Conservation (phyloP, 345 rosid species). For the Rhizophora mangle region DNA sequence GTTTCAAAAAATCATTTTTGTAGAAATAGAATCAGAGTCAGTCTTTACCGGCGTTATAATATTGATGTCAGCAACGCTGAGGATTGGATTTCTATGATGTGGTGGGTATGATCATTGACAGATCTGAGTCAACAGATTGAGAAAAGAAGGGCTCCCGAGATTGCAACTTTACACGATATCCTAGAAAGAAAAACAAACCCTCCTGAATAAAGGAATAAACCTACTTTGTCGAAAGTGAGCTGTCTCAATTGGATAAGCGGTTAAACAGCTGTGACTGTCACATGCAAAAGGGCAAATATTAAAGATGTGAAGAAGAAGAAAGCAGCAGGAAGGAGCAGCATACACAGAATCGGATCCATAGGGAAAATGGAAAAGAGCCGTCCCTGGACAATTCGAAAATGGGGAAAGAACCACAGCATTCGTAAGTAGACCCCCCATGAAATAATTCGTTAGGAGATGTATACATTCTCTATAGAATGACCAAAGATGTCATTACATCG, state of each 20-base stretch:
- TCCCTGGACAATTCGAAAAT: not conserved
- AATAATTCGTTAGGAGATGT: not conserved
- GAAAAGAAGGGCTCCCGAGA: too few relatives aligned
- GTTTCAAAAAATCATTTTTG: not conserved
- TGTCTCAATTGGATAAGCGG: not conserved
- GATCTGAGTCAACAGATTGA: slow-evolving; percentile 13
- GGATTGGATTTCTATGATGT: slow-evolving; percentile 12
- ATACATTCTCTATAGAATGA: not conserved
- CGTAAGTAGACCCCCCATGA: not conserved
- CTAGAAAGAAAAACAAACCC: not conserved
- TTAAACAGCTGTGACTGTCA: slow-evolving; percentile 47
- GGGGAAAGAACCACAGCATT: slow-evolving; percentile 6
- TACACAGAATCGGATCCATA: not conserved
- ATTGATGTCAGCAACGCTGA: slow-evolving; percentile 4
- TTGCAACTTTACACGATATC: too few relatives aligned
- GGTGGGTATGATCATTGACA: slow-evolving; percentile 15
- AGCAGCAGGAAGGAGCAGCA: not conserved
- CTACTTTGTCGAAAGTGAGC: slow-evolving; percentile 27
- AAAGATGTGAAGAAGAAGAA: not conserved
- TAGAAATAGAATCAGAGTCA: not conserved
- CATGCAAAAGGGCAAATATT: slow-evolving; percentile 18
- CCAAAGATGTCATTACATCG: not conserved
- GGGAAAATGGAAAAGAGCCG: not conserved
- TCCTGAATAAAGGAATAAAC: slow-evolving; percentile 20
- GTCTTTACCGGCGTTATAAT: not conserved